Evolutionary conservation across 495 filamentous ascomycete species (phyloP).

Genomic region (Penicillium goetzii): DNA sequence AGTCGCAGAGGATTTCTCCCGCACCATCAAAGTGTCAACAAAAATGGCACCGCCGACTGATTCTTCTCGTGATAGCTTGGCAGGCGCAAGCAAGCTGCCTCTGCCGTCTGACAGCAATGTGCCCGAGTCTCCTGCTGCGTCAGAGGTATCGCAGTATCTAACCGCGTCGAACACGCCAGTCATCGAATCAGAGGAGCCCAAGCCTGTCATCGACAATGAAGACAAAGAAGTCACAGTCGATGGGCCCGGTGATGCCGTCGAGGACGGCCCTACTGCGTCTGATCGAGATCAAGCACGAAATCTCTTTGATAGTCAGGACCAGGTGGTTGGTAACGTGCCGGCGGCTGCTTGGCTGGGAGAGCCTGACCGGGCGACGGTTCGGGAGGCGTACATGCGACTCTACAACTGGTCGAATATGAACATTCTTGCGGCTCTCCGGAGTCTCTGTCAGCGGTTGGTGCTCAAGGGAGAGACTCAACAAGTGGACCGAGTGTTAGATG

Average conservation of each 20-base stretch:
- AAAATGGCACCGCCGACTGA: constrained; percentile 24
- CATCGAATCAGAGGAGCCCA: constrained; percentile 37
- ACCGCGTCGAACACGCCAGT: constrained; percentile 52
- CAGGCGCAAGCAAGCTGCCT: constrained; percentile 30
- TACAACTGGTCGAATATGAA: constrained; percentile 86
- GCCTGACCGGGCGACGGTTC: constrained; percentile 62
- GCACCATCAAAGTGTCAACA: constrained; percentile 25
- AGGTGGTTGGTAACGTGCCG: constrained; percentile 72
- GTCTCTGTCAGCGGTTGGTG: constrained; percentile 79
- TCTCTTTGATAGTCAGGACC: constrained; percentile 85
- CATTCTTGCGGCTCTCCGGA: constrained; percentile 76
- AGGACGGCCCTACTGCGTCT: constrained; percentile 51
- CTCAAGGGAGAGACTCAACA: constrained; percentile 95
- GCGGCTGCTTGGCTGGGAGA: constrained; percentile 91
- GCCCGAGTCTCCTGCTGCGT: constrained; percentile 41
- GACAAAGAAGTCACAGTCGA: constrained; percentile 26
- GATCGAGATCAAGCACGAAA: constrained; percentile 75
- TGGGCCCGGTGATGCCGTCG: constrained; percentile 28
- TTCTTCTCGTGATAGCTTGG: constrained; percentile 24
- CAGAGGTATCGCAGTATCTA: constrained; percentile 50
- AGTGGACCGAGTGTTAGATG: constrained; percentile 89
- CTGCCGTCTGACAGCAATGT: constrained; percentile 26
- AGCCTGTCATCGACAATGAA: constrained; percentile 15
- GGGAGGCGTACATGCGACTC: constrained; percentile 88
- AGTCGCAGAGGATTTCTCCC: constrained; percentile 39